Percentiles rank a stretch among this genome's conserved stretches.
Conservation (phyloP, 257 asterid species). For the Buddleja alternifolia region DNA sequence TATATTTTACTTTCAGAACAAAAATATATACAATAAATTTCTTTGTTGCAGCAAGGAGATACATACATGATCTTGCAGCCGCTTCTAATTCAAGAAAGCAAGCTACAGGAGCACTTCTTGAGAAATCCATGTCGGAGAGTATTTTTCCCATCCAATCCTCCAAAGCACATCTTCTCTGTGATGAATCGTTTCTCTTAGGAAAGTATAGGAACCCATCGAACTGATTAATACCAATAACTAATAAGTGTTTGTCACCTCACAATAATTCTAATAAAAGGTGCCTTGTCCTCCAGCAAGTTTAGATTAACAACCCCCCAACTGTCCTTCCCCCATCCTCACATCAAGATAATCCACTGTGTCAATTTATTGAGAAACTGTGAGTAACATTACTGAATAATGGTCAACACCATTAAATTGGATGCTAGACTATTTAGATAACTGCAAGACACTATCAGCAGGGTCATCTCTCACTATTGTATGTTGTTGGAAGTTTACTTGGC, state of each 20-base stretch:
- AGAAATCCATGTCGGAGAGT: conserved; percentile 70
- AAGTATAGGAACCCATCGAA: conserved; percentile 23
- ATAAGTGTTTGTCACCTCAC: conserved; percentile 11
- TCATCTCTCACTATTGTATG: conserved; percentile 7
- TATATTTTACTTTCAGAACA: conserved; percentile 3
- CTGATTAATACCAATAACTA: background rate
- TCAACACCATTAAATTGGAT: background rate
- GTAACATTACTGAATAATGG: background rate
- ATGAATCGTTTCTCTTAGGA: conserved; percentile 38
- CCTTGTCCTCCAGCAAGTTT: conserved; percentile 5
- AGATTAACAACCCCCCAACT: background rate
- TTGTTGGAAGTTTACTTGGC: conserved; percentile 15
- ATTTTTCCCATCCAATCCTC: conserved; percentile 73
- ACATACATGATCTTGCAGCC: conserved; percentile 78
- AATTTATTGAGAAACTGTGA: conserved; percentile 5
- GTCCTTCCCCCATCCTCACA: no score
- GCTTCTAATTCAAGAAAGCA: conserved; percentile 83
- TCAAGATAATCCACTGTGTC: conserved; percentile 7
- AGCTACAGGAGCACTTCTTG: conserved; percentile 67
- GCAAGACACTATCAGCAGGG: background rate
- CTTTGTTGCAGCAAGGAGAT: conserved; percentile 32
- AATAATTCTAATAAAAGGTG: background rate
- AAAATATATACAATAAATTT: conserved; percentile 1
- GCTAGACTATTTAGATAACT: background rate
- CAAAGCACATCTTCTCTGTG: conserved; percentile 75